Evolutionary conservation across 495 filamentous ascomycete genomes (phyloP), one percentile per base, ranked within the genome.

Genomic region (Neurospora tetraspora): DNA sequence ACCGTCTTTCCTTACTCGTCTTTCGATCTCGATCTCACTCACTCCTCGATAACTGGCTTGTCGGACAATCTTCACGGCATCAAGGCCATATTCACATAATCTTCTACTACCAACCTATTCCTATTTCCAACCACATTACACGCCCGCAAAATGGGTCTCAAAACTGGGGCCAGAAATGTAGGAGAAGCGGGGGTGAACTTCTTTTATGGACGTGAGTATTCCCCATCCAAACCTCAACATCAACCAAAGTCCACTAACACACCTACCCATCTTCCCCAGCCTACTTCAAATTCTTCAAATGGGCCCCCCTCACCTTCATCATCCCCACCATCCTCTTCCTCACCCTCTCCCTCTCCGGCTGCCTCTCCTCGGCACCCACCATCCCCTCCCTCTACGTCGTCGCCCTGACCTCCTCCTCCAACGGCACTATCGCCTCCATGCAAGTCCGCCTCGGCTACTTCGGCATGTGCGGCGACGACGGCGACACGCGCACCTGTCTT

Each of bases 391-490:
- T 81, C 59, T 81, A 77, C 74, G 37, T 80, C 69, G 77, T 81
- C 69, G 72, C 75, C 4, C 74, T 81, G 10, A 71, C 70, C 3
- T 45, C 78, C 40, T 73, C 76, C 70, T 68, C 47, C 59, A 78
- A 77, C 73, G 69, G 69, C 31, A 73, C 74, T 14, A 27, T 37
- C n/a, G 18, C 65, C 27, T 3, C 61, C 10, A 31, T 76, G 14
- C 59, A 77, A 23, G 75, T 80, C 70, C 78, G 79, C 68, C 71
- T 81, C 20, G 79, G 81, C 69, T 83, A 80, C 77, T 85, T 79
- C 70, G 79, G 78, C 47, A 77, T 81, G 71, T 81, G 79, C 72
- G 78, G 73, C 71, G 74, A 76, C 69, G 74, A 78, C 70, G 72
- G 73, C 11, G 39, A 70, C 38, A 73, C 68, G 5, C 74, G 73